Evolutionary conservation across 257 asterid species (phyloP).

Genomic region (Haberlea rhodopensis): DNA sequence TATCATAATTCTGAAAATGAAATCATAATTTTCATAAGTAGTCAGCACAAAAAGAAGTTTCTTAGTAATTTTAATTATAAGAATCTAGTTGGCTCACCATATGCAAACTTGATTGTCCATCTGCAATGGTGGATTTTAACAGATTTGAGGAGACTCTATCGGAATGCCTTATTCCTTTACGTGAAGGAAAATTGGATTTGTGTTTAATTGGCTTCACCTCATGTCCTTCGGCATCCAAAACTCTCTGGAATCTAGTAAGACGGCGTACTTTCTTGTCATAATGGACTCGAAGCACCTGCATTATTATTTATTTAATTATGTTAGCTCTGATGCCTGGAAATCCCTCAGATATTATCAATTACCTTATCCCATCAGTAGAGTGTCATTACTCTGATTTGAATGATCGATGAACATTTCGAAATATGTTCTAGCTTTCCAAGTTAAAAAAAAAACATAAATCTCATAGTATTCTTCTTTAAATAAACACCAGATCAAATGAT

Average conservation of each 20-base stretch:
- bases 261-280: slow-evolving; percentile 57
- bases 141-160: slow-evolving; percentile 41
- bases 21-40: slow-evolving; percentile 36
- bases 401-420: slow-evolving; percentile 6
- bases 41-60: slow-evolving; percentile 34
- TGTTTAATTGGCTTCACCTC: slow-evolving; percentile 34
- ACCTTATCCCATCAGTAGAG: slow-evolving; percentile 1
- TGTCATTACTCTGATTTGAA: slow-evolving; percentile 8
- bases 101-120: slow-evolving; percentile 39
- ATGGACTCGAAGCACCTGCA: slow-evolving; percentile 85
- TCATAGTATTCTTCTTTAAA: not conserved
- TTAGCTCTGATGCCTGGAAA: slow-evolving; percentile 6
- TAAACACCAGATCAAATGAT: slow-evolving; percentile 1
- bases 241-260: slow-evolving; percentile 43
- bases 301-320: slow-evolving; percentile 20
- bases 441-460: slow-evolving; percentile 11
- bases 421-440: slow-evolving; percentile 1
- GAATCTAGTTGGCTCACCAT: slow-evolving; percentile 31
- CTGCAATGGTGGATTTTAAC: slow-evolving; percentile 31
- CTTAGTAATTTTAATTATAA: slow-evolving; percentile 35
- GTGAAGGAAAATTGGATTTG: slow-evolving; percentile 34
- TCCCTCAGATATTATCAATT: slow-evolving; percentile 15
- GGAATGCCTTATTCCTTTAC: slow-evolving; percentile 50
- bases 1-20: slow-evolving; percentile 32
- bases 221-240: slow-evolving; percentile 36